These are phyloP conservation scores for Fennellomyces sp. DNA, from an alignment of 371 early-diverging fungal species.

Conservation along the genomic window DNA sequence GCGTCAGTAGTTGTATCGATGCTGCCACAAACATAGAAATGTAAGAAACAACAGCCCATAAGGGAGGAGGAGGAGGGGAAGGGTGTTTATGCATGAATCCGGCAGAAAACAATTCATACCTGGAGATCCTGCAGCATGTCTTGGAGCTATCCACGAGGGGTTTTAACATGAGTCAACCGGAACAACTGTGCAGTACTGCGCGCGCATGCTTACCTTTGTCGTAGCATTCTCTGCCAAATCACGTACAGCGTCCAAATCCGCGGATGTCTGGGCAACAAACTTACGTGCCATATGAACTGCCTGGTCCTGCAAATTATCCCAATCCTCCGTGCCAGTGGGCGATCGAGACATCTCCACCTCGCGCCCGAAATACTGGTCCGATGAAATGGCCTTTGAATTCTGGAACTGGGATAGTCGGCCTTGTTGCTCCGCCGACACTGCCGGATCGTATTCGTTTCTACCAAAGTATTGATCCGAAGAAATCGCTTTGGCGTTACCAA, in stretches of 20 bases:
- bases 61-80: not conserved
- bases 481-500: constrained; percentile 75
- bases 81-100: not conserved
- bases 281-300: constrained; percentile 70
- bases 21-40: not conserved
- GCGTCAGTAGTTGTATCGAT: constrained; percentile 1
- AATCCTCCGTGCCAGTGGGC: constrained; percentile 27
- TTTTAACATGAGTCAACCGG: too few species aligned
- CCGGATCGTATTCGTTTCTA: constrained; percentile 70
- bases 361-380: constrained; percentile 82
- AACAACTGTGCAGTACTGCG: too few species aligned
- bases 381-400: constrained; percentile 77
- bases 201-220: constrained; percentile 34
- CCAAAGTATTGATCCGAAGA: constrained; percentile 92
- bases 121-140: constrained; percentile 24
- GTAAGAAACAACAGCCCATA: not conserved
- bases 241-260: constrained; percentile 75
- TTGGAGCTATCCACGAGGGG: constrained; percentile 12
- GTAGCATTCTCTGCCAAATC: constrained; percentile 71
- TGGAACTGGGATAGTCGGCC: constrained; percentile 71
- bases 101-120: constrained; percentile 7
- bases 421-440: constrained; percentile 64
- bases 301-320: constrained; percentile 55
- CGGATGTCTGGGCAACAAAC: constrained; percentile 74
- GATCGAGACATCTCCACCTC: constrained; percentile 46